A percentile compares a stretch with the other conserved stretches of the same genome.
phyloP scores from a whole-genome alignment of 345 rosid genomes.

The Erucastrum elatum region DNA sequence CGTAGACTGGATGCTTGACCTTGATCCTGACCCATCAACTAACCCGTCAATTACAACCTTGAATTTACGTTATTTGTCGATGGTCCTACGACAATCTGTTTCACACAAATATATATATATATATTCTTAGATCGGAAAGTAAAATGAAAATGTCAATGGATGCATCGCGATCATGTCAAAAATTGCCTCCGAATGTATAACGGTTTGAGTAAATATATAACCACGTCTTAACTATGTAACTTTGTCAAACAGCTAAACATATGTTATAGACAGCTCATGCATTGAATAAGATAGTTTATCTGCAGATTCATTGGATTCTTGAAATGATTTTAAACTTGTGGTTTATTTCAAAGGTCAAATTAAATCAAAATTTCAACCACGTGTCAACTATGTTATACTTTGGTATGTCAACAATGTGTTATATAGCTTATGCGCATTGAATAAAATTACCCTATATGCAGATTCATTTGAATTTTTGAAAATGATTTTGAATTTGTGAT shows the following conservation, averaged over 20 bases:
- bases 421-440: not conserved
- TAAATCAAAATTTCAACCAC: not conserved
- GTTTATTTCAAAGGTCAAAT: not conserved
- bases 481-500: not conserved
- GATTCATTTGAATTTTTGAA: not conserved
- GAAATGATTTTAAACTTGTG: not conserved
- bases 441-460: conserved; percentile 4
- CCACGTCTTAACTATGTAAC: not conserved
- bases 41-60: conserved; percentile 16
- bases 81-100: no score
- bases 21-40: conserved; percentile 5
- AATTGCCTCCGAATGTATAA: conserved; percentile 9
- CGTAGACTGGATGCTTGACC: not conserved
- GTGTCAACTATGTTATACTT: not conserved
- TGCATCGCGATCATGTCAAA: not conserved
- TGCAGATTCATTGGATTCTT: not conserved
- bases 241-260: not conserved
- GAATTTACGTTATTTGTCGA: conserved; percentile 3
- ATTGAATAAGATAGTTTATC: not conserved
- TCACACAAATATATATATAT: not conserved
- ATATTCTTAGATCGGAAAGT: not conserved
- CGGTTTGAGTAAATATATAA: conserved; percentile 6
- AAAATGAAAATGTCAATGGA: conserved; percentile 25
- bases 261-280: not conserved
- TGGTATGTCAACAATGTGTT: not conserved